Evolutionary conservation across 495 filamentous ascomycete species (phyloP), one percentile per base, ranked within the genome.

Genomic region (Penicillium cataractarum): DNA sequence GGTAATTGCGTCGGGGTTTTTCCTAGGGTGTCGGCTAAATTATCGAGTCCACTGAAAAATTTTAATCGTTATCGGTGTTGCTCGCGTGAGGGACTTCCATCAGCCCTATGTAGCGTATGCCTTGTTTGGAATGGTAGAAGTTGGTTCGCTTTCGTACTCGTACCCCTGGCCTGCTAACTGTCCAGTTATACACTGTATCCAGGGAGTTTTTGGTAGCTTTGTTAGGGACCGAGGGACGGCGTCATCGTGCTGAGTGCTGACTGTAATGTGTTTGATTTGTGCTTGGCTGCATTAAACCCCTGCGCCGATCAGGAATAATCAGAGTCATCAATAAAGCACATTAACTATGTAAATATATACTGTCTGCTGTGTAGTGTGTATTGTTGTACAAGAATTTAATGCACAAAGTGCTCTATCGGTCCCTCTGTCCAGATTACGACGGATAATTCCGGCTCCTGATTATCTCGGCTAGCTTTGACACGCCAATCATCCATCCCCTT

Each of bases 261-360:
- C n/a, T 22, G 42, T 46, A 9, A 46, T 46, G 42, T 21, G 19
- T 46, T 46, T 17, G 12, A 6, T 15, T 39, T 39, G 35, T 39
- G 35, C 42, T 46, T 46, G 40, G 40, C 19, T 44, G 40, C 40
- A 22, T 44, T 19, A 22, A 22, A 44, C 19, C 40, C 40, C 40
- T 44, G 40, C n/a, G 42, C 42, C 42, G 42, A 46, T 46, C 42
- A 46, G 21, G 8, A 46, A 46, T 46, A 44, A 44, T 44, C 42
- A 24, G 42, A 46, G 8, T 22, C 19, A 46, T 46, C 19, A 46
- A 21, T 24, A 2, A 12, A 46, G 42, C 24, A 46, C 1, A 44
- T 44, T 17, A 17, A 39, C 17, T 5, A n/a, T n/a, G n/a, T n/a
- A n/a, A n/a, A n/a, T n/a, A n/a, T n/a, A n/a, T n/a, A n/a, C n/a